These are phyloP conservation scores for Nelumbo lutea DNA, from an alignment of 164 flowering plant species.

Conservation along the genomic window DNA sequence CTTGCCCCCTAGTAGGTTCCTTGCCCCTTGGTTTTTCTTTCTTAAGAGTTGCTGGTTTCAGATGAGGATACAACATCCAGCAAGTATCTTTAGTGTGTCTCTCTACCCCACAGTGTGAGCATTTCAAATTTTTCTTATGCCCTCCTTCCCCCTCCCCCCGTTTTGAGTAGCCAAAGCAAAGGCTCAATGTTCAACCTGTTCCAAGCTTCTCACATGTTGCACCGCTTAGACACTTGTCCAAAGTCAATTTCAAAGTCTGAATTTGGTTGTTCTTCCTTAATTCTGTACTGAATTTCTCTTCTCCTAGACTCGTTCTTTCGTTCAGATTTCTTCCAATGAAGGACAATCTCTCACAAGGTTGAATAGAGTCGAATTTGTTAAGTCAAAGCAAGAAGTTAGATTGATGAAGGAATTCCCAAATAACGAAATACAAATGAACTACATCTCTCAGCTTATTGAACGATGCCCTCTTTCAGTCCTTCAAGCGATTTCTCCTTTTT, in stretches of 20 bases:
- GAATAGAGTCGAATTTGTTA: constrained; percentile 33
- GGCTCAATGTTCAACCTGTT: constrained; percentile 11
- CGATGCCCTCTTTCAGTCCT: constrained; percentile 75
- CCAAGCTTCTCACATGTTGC: constrained; percentile 25
- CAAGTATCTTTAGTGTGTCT: too few relatives aligned
- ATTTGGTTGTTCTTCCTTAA: constrained; percentile 15
- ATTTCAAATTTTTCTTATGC: too few relatives aligned
- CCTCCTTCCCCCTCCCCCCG: too few relatives aligned
- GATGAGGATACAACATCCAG: too few relatives aligned
- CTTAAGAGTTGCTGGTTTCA: too few relatives aligned
- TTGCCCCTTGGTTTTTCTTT: too few relatives aligned
- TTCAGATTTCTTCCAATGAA: constrained; percentile 27
- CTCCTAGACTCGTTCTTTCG: constrained; percentile 44
- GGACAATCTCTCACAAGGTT: constrained; percentile 30
- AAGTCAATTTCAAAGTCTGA: constrained; percentile 25
- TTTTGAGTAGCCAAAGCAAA: too few relatives aligned
- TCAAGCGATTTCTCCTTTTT: constrained; percentile 61
- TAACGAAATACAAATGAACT: constrained; percentile 78
- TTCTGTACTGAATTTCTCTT: constrained; percentile 5
- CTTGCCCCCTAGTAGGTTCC: too few relatives aligned
- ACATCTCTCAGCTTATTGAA: constrained; percentile 58
- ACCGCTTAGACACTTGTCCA: constrained; percentile 25
- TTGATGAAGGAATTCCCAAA: constrained; percentile 54
- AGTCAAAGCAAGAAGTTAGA: constrained; percentile 29
- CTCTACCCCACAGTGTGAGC: too few relatives aligned